Evolutionary conservation across 2,329 filamentous ascomycete species (phyloP).

Genomic region (Corynespora cassiicola): DNA sequence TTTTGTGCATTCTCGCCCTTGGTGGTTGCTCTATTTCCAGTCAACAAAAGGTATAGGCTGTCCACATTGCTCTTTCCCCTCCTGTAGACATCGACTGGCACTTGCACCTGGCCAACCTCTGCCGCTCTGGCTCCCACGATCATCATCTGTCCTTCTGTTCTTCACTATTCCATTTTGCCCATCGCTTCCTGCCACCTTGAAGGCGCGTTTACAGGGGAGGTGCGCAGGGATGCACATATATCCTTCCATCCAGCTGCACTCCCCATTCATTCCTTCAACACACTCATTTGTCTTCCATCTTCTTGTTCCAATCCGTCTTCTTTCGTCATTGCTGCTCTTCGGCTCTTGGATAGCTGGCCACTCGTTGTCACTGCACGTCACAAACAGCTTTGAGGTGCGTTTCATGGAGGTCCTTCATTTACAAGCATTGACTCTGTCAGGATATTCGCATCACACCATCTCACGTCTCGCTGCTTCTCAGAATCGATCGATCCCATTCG

Average conservation of each 20-base stretch:
- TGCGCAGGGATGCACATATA: conserved; percentile 30
- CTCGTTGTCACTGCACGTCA: conserved; percentile 33
- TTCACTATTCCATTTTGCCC: conserved; percentile 2
- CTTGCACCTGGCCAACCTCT: conserved; percentile 7
- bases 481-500: conserved; percentile 16
- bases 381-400: conserved; percentile 41
- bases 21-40: too few relatives aligned
- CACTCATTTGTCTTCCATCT: conserved; percentile 48
- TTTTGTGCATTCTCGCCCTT: too few relatives aligned
- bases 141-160: conserved; percentile 16
- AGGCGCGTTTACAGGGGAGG: conserved; percentile 21
- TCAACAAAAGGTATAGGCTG: too few relatives aligned
- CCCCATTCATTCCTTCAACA: conserved; percentile 25
- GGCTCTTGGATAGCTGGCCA: conserved; percentile 47
- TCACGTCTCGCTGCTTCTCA: conserved; percentile 31
- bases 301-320: conserved; percentile 42
- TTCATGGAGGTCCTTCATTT: conserved; percentile 1
- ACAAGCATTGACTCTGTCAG: conserved; percentile 17
- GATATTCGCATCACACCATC: conserved; percentile 48
- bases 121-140: conserved; percentile 15
- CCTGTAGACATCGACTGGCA: conserved; percentile 2
- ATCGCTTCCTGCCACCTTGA: conserved; percentile 18
- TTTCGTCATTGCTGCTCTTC: conserved; percentile 45
- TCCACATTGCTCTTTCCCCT: conserved; percentile 6
- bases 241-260: conserved; percentile 16